Conservation (phyloP, 768 basidiomycete genomes). For the Calocera cornea region DNA sequence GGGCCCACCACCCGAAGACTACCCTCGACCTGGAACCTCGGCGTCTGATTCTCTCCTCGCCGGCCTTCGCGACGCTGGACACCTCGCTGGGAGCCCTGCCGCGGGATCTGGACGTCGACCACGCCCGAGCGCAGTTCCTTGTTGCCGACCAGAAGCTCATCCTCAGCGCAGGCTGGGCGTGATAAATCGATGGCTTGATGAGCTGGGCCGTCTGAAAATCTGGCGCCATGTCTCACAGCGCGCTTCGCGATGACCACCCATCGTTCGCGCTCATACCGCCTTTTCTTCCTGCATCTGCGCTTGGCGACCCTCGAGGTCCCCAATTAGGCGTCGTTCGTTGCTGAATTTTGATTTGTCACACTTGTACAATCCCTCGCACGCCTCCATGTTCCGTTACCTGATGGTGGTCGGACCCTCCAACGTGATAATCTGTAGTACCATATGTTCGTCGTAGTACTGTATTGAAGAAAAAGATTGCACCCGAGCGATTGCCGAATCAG, state of each 20-base stretch:
- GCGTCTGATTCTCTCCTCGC: not conserved
- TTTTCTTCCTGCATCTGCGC: not conserved
- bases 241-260: not conserved
- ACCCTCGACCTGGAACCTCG: not conserved
- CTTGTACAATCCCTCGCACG: too few species aligned
- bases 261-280: not conserved
- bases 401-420: too few species aligned
- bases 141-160: not conserved
- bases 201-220: not conserved
- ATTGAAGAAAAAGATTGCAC: not conserved
- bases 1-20: not conserved
- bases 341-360: too few species aligned
- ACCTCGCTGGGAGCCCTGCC: not conserved
- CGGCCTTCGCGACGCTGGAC: not conserved
- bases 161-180: not conserved
- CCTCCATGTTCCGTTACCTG: too few species aligned
- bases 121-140: not conserved
- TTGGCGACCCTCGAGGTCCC: not conserved
- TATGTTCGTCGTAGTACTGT: not conserved
- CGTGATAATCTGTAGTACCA: too few species aligned
- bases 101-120: constrained; percentile 1
- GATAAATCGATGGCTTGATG: not conserved
- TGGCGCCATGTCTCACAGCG: not conserved
- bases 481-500: not conserved
- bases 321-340: too few species aligned